Base-by-base conservation (phyloP, 176 grass and related monocot species). In the Triticum timopheevii region DNA sequence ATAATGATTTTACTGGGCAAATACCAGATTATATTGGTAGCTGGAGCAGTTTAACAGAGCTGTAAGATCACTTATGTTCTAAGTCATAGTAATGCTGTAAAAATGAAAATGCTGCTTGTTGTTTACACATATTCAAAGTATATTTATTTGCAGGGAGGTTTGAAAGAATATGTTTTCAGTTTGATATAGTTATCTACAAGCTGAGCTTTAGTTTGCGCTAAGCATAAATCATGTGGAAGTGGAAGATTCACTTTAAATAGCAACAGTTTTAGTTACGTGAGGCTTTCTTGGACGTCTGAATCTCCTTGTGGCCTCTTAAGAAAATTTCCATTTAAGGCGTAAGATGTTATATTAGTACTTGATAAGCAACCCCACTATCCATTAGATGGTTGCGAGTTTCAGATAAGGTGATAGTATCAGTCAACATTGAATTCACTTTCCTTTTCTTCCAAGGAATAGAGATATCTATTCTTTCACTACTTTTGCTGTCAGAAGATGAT, bases 1-100 rank as follows among this genome's bases (percentile, higher is more conserved):
- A 93, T 82, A 94, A 94, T 22, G 72, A 92, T 63, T 98, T 98
- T 65, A 94, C 88, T 59, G 93, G 93, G 63, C 8, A 87, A 86
- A 80, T 98, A 81, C 92, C 93, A 45, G 90, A 96, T 24, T 96
- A 79, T 89, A 86, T 98, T 33, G 93, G 92, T 20, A 86, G 44
- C 65, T 92, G 82, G 92, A 76, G 44, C 8, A 82, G 24, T 42
- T 72, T 98, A 42, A 59, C 8, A 8, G 58, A 52, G 0, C 42
- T 95, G 93, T 98, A 94, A 92, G 86, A 82, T 74, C 72, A 74
- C 71, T 28, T 6, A 13, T 47, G n/a, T 45, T 75, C 42, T 19
- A 13, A 49, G 1, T 49, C 7, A 75, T 10, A 75, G 10, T 10
- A 75, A 28, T 49, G 25, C 72, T 74, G 0, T 13, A 27, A 47